Percentiles rank a stretch among this genome's conserved stretches.
These are phyloP conservation scores for Neocallimastix lanati DNA, from an alignment of 192 early-diverging fungal genomes.

Conservation along the genomic window DNA sequence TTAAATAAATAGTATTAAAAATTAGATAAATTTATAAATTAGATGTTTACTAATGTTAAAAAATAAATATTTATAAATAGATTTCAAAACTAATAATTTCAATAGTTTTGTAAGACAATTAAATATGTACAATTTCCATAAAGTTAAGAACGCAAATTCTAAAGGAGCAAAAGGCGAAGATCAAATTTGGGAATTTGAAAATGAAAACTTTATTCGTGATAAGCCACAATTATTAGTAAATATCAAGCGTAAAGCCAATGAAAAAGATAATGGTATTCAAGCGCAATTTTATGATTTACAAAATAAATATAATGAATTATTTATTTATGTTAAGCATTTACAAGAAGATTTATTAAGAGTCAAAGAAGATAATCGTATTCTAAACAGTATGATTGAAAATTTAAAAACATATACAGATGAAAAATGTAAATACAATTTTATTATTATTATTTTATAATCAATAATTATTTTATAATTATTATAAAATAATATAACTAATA, in stretches of 20 bases:
- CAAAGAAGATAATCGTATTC: background rate
- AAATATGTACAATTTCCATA: conserved; percentile 52
- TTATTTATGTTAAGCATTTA: background rate
- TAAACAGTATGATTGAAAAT: background rate
- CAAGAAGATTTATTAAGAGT: background rate
- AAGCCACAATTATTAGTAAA: conserved; percentile 63
- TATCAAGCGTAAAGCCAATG: conserved; percentile 46
- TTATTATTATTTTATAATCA: too few relatives aligned
- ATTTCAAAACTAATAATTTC: conserved; percentile 89
- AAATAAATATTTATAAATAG: too few relatives aligned
- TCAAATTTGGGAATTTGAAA: conserved; percentile 82
- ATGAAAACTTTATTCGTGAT: conserved; percentile 60
- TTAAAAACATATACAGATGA: background rate
- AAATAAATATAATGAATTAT: background rate
- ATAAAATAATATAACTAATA: too few relatives aligned
- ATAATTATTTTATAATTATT: too few relatives aligned
- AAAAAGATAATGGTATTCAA: background rate
- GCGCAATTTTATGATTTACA: background rate
- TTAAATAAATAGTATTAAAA: background rate
- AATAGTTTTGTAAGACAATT: conserved; percentile 62
- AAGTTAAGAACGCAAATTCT: conserved; percentile 38
- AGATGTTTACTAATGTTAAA: too few relatives aligned
- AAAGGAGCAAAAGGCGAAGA: conserved; percentile 61
- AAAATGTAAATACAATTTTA: too few relatives aligned
- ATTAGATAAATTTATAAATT: too few relatives aligned